These are phyloP conservation scores for Diophrys appendiculata DNA, from an alignment of 73 alveolate genomes.

Conservation along the genomic window DNA sequence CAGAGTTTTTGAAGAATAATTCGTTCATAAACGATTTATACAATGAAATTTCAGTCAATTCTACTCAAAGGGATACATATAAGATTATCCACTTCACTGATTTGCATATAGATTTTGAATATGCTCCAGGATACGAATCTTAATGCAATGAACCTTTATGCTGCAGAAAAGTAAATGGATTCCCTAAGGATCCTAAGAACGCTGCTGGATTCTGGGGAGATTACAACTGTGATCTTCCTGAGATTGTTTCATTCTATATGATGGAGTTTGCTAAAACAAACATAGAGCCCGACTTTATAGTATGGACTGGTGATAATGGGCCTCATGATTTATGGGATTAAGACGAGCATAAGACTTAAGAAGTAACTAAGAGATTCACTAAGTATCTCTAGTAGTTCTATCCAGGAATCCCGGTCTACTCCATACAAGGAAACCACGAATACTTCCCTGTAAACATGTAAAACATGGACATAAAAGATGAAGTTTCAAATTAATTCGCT, in stretches of 20 bases:
- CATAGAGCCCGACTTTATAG: conserved; percentile 83
- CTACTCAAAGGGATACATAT: conserved; percentile 33
- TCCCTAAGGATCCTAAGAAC: conserved; percentile 51
- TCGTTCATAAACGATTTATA: conserved; percentile 38
- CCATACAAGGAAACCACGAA: conserved; percentile 78
- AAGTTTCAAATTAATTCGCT: not conserved
- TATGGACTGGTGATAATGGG: conserved; percentile 96
- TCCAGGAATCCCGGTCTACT: conserved; percentile 51
- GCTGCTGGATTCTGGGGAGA: conserved; percentile 60
- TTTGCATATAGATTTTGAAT: conserved; percentile 85
- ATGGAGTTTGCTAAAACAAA: conserved; percentile 53
- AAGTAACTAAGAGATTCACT: conserved; percentile 35
- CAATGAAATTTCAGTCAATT: conserved; percentile 13
- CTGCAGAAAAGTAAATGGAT: conserved; percentile 79
- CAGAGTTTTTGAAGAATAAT: conserved; percentile 34
- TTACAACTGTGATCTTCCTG: conserved; percentile 52
- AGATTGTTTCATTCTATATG: conserved; percentile 44
- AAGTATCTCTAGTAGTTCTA: conserved; percentile 15
- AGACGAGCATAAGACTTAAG: conserved; percentile 41
- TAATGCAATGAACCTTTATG: conserved; percentile 81
- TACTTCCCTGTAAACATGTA: conserved; percentile 68
- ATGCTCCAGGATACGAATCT: conserved; percentile 69
- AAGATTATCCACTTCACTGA: conserved; percentile 86
- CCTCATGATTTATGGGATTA: conserved; percentile 89
- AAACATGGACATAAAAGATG: not conserved